phyloP scores from a whole-genome alignment of 345 rosid species.

The Populus tremula region DNA sequence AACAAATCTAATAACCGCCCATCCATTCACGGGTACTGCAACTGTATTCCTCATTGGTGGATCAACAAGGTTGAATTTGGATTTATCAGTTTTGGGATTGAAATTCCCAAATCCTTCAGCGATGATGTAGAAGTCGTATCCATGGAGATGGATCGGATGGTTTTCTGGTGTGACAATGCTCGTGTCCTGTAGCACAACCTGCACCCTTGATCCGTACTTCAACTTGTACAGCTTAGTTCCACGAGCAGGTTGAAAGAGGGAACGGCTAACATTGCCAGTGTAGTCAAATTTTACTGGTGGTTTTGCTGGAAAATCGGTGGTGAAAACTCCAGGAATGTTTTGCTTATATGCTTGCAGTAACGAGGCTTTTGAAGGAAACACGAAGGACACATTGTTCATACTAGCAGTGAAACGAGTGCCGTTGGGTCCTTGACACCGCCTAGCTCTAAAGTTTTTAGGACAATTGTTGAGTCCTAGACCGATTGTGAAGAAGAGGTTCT shows the following conservation, averaged over 20 bases:
- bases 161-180: constrained; percentile 79
- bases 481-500: constrained; percentile 59
- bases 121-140: constrained; percentile 84
- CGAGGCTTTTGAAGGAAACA: constrained; percentile 60
- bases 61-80: constrained; percentile 80
- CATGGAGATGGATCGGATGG: constrained; percentile 92
- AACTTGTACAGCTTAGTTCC: constrained; percentile 70
- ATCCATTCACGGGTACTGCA: constrained; percentile 70
- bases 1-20: constrained; percentile 91
- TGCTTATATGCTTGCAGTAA: constrained; percentile 70
- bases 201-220: constrained; percentile 70
- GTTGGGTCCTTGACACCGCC: constrained; percentile 76
- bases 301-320: constrained; percentile 69
- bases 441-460: constrained; percentile 44
- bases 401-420: constrained; percentile 87
- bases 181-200: constrained; percentile 78
- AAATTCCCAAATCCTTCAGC: constrained; percentile 92
- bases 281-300: constrained; percentile 71
- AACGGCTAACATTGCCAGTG: constrained; percentile 73
- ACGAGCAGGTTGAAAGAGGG: constrained; percentile 62
- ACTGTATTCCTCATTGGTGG: constrained; percentile 91
- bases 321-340: constrained; percentile 69
- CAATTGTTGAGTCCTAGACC: constrained; percentile 77
- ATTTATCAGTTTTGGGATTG: constrained; percentile 53
- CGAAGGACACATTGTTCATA: constrained; percentile 83